Base-by-base conservation (phyloP, 1,139 yeast genomes). In the Blastobotrys indianensis region DNA sequence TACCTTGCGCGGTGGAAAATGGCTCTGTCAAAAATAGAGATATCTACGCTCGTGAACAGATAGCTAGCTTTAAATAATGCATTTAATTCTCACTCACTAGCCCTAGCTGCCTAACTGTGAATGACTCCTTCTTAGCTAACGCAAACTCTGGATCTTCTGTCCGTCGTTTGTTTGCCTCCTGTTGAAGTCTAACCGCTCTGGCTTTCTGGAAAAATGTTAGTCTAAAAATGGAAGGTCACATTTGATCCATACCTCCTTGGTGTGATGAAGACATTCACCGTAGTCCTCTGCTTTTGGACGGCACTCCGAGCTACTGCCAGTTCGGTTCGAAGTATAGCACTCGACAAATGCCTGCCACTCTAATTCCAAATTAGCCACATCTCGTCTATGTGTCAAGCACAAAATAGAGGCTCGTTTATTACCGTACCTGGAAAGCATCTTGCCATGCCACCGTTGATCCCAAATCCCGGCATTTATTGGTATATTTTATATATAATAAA, bases 241-340 rank as follows among this genome's bases (percentile, higher is more conserved):
- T 59, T n/a, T 47, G 56, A 66, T 61, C 11, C 39, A 17, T 30
- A 35, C 39, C 31, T 72, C 78, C 58, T 72, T 72, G 30, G 60
- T 61, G 59, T 73, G 77, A 57, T 70, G 75, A 41, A 74, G 65
- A 54, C 78, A 74, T 60, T 74, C 78, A 45, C 65, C 60, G 62
- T 73, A 74, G 57, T 74, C 78, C 45, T 68, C 75, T 31, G 69
- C 68, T 44, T 62, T 59, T 23, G 70, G 68, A 38, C 58, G 59
- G 60, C 77, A 74, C 49, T 68, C 57, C 40, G 54, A 53, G 17
- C 66, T 65, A 45, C 62, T 62, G 35, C 60, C 57, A 3, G 73
- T 69, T 30, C 61, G 59, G 40, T 63, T 64, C 39, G 70, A 65
- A 16, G 75, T 67, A 60, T 67, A 68, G 60, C 77, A 73, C 53